Evolutionary conservation across 768 basidiomycete genomes (phyloP).

Genomic region (Suillus clintonianus): DNA sequence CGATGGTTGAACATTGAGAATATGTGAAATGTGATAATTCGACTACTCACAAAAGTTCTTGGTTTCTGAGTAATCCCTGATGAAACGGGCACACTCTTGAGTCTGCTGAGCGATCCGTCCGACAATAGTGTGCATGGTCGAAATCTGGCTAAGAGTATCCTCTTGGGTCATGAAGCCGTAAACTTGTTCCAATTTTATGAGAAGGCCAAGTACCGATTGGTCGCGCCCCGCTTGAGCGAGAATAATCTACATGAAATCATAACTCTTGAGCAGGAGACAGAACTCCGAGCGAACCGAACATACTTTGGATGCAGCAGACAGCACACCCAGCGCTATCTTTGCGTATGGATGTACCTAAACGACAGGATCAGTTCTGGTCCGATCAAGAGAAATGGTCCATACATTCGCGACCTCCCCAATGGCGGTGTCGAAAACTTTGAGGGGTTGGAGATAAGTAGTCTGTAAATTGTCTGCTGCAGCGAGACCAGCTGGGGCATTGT

Average conservation of each 20-base stretch:
- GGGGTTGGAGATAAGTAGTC: background rate
- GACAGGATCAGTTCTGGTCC: background rate
- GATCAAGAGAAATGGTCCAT: background rate
- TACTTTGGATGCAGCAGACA: background rate
- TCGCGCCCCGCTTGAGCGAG: slow-evolving; percentile 6
- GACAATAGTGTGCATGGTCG: background rate
- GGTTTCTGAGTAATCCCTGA: slow-evolving; percentile 24
- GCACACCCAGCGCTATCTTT: background rate
- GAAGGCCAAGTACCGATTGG: background rate
- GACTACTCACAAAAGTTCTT: slow-evolving; percentile 21
- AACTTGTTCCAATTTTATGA: background rate
- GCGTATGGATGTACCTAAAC: slow-evolving; percentile 6
- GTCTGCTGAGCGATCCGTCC: slow-evolving; percentile 14
- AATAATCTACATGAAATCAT: background rate
- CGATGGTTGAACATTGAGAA: background rate
- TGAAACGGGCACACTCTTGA: slow-evolving; percentile 27
- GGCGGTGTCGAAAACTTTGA: background rate
- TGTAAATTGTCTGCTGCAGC: too few species aligned
- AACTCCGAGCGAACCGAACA: background rate
- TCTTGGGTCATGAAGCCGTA: slow-evolving; percentile 2
- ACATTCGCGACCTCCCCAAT: background rate
- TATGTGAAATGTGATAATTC: background rate
- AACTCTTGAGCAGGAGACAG: background rate
- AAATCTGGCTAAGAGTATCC: background rate
- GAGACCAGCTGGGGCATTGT: too few species aligned